Percentiles rank a stretch among this genome's conserved stretches.
phyloP scores from a whole-genome alignment of 805 yeast species.

The Kodamaea nitidulidarum region DNA sequence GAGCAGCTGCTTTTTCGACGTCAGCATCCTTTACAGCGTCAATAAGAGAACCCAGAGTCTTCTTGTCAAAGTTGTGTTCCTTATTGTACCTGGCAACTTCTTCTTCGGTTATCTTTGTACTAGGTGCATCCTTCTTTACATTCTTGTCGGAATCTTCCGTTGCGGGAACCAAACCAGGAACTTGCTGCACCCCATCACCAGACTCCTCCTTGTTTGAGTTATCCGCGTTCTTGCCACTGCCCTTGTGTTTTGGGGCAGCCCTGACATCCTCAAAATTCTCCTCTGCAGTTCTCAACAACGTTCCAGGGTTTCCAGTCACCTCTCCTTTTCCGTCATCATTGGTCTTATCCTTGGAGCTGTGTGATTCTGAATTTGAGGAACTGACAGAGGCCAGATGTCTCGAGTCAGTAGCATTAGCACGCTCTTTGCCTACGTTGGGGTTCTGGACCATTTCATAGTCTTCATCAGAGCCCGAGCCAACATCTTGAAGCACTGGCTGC shows the following conservation, averaged over 20 bases:
- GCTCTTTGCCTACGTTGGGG: not conserved
- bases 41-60: slow-evolving; percentile 18
- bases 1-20: slow-evolving; percentile 16
- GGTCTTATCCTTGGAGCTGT: not conserved
- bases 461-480: not conserved
- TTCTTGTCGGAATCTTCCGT: slow-evolving; percentile 3
- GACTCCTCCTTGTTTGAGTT: not conserved
- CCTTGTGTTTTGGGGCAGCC: slow-evolving; percentile 12
- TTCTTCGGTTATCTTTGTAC: slow-evolving; percentile 16
- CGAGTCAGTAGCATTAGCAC: not conserved
- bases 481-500: slow-evolving; percentile 5
- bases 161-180: slow-evolving; percentile 18
- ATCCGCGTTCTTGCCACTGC: not conserved
- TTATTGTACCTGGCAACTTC: slow-evolving; percentile 26
- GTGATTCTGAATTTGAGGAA: not conserved
- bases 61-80: slow-evolving; percentile 22
- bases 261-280: slow-evolving; percentile 15
- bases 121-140: not conserved
- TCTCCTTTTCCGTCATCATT: too few relatives aligned
- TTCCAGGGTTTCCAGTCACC: not conserved
- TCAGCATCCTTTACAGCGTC: slow-evolving; percentile 24
- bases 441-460: not conserved
- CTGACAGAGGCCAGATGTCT: too few relatives aligned
- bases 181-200: slow-evolving; percentile 15
- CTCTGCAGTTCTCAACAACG: slow-evolving; percentile 13